Conservation (phyloP, 1,139 yeast species). For the Sugiyamaella novakii region DNA sequence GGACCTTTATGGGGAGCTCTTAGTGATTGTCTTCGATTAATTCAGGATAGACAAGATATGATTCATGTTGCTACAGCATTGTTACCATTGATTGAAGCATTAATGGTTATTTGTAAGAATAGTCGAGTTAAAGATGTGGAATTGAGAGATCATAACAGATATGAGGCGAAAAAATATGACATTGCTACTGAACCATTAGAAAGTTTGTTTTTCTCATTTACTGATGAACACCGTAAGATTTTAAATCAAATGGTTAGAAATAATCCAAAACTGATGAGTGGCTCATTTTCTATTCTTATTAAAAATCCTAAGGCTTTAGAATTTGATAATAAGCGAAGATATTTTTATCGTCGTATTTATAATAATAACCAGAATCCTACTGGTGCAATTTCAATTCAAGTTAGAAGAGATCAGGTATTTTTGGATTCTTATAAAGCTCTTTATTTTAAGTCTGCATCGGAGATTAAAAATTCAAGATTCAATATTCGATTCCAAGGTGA, state of each 20-base stretch:
- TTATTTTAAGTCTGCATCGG: conserved; percentile 77
- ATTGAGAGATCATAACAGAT: conserved; percentile 51
- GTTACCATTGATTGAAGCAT: conserved; percentile 83
- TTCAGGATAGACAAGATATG: conserved; percentile 47
- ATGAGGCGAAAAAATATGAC: conserved; percentile 62
- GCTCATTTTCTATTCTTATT: conserved; percentile 90
- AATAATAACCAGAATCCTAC: conserved; percentile 40
- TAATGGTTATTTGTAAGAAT: conserved; percentile 95
- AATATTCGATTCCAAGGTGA: conserved; percentile 88
- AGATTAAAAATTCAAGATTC: conserved; percentile 70
- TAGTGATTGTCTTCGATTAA: conserved; percentile 67
- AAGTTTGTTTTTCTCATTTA: conserved; percentile 78
- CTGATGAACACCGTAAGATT: conserved; percentile 86
- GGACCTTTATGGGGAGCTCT: conserved; percentile 87
- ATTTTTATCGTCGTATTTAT: conserved; percentile 65
- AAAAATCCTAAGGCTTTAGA: conserved; percentile 88
- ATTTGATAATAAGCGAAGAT: conserved; percentile 90
- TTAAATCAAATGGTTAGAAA: conserved; percentile 90
- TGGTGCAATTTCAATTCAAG: conserved; percentile 60
- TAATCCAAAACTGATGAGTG: conserved; percentile 93
- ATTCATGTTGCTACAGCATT: conserved; percentile 77
- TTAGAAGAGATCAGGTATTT: conserved; percentile 89
- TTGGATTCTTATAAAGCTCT: conserved; percentile 85
- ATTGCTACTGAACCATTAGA: conserved; percentile 78
- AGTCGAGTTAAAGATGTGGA: conserved; percentile 63